Evolutionary conservation across 2,329 filamentous ascomycete genomes (phyloP).

Genomic region (Aspergillus novofumigatus): DNA sequence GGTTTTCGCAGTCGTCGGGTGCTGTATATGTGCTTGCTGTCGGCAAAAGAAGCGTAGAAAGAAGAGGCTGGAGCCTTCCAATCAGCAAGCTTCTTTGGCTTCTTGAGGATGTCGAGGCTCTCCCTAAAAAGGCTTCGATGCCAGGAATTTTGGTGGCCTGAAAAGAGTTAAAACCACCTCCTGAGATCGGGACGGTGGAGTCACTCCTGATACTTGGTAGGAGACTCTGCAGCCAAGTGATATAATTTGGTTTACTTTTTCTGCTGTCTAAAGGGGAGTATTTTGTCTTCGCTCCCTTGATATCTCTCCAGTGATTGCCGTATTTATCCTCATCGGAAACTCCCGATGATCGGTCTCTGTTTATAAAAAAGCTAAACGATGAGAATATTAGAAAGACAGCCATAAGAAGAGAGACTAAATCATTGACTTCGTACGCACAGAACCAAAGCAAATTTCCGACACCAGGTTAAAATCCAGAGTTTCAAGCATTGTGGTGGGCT

Average conservation of each 20-base stretch:
- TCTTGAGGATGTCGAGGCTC: neutral
- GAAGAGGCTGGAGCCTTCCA: neutral
- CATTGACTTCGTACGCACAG: neutral
- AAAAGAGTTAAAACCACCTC: neutral
- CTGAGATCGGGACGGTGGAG: neutral
- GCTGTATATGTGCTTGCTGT: neutral
- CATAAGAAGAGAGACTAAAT: neutral
- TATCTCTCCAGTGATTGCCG: neutral
- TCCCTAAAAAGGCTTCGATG: neutral
- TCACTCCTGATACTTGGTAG: neutral
- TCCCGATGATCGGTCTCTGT: neutral
- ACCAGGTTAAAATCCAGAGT: slow-evolving; percentile 3
- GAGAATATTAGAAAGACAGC: neutral
- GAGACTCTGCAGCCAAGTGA: neutral
- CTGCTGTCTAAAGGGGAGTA: neutral
- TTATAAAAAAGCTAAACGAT: neutral
- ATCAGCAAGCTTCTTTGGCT: neutral
- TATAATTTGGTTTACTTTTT: neutral
- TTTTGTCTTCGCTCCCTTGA: neutral
- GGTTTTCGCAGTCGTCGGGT: neutral
- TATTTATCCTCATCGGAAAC: neutral
- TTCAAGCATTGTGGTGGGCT: neutral
- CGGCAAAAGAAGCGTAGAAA: neutral
- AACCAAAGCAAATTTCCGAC: slow-evolving; percentile 2
- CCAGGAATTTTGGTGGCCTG: neutral